These are phyloP conservation scores for Ophiostoma ulmi DNA, from an alignment of 2,329 filamentous ascomycete genomes.

Conservation along the genomic window DNA sequence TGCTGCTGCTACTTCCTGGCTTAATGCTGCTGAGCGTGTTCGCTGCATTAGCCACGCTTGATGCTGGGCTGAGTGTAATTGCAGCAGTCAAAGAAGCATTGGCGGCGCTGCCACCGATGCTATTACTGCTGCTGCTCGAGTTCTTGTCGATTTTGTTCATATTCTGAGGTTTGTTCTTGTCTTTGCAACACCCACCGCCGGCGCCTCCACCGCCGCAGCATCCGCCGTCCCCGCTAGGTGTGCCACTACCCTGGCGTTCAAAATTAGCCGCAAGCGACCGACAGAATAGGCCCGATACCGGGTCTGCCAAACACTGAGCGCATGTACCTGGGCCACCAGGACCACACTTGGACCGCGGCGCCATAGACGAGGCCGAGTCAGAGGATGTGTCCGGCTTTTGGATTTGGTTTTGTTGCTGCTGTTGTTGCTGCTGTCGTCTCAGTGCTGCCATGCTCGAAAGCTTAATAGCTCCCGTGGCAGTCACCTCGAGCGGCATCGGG, in stretches of 20 bases:
- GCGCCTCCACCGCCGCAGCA: slow-evolving; percentile 48
- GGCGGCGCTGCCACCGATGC: background rate
- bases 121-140: background rate
- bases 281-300: slow-evolving; percentile 77
- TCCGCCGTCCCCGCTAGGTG: slow-evolving; percentile 13
- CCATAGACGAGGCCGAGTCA: slow-evolving; percentile 24
- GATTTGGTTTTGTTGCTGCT: slow-evolving; percentile 23
- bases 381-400: slow-evolving; percentile 28
- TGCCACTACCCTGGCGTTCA: slow-evolving; percentile 37
- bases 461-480: slow-evolving; percentile 56
- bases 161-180: slow-evolving; percentile 17
- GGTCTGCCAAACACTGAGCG: slow-evolving; percentile 70
- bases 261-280: slow-evolving; percentile 68
- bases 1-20: slow-evolving; percentile 25
- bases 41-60: background rate
- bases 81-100: background rate
- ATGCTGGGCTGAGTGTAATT: background rate
- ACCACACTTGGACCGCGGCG: slow-evolving; percentile 45
- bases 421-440: slow-evolving; percentile 26
- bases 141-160: background rate
- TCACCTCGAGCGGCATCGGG: slow-evolving; percentile 54
- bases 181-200: slow-evolving; percentile 63
- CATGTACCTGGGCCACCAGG: slow-evolving; percentile 72
- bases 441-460: slow-evolving; percentile 44
- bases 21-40: slow-evolving; percentile 27